Conservation (phyloP, 2,329 filamentous ascomycete species). For the Ophiocordyceps camponoti-saundersi region DNA sequence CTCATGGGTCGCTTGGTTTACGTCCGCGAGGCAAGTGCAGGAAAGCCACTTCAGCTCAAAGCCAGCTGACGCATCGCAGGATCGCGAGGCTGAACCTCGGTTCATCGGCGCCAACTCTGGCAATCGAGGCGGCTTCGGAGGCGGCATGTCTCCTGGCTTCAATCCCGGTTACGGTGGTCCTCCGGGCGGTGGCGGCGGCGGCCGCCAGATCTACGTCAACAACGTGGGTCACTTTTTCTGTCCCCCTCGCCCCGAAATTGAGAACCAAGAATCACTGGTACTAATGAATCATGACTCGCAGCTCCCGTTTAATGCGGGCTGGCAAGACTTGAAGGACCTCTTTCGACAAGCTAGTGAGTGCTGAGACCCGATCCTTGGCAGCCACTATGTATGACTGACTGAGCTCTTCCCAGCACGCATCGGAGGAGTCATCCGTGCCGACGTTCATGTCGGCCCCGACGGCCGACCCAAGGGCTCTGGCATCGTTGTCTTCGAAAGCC, state of each 20-base stretch:
- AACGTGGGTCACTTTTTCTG: slow-evolving; percentile 60
- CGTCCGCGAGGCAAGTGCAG: slow-evolving; percentile 67
- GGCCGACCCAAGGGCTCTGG: slow-evolving; percentile 92
- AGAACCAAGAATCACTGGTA: slow-evolving; percentile 2
- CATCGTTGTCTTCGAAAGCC: slow-evolving; percentile 89
- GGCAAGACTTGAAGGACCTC: slow-evolving; percentile 97
- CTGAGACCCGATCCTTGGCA: slow-evolving; percentile 2
- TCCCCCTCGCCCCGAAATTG: not conserved
- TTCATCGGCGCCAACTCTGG: slow-evolving; percentile 63
- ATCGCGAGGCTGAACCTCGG: slow-evolving; percentile 93
- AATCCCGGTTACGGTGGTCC: slow-evolving; percentile 37
- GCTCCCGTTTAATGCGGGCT: slow-evolving; percentile 94
- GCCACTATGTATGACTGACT: slow-evolving; percentile 1
- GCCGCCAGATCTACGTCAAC: slow-evolving; percentile 89
- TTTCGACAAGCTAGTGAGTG: slow-evolving; percentile 92
- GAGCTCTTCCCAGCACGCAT: slow-evolving; percentile 26
- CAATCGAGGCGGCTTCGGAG: slow-evolving; percentile 44
- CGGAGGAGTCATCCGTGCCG: slow-evolving; percentile 78
- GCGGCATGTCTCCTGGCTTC: slow-evolving; percentile 33
- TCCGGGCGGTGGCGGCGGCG: slow-evolving; percentile 30
- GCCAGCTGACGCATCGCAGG: slow-evolving; percentile 32
- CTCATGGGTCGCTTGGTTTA: slow-evolving; percentile 97
- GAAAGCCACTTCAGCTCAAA: not conserved
- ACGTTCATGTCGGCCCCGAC: slow-evolving; percentile 83
- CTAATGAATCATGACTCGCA: slow-evolving; percentile 20